Percentiles rank a stretch among this genome's conserved stretches.
These are phyloP conservation scores for Solanum peruvianum DNA, from an alignment of 257 asterid genomes.

Conservation along the genomic window DNA sequence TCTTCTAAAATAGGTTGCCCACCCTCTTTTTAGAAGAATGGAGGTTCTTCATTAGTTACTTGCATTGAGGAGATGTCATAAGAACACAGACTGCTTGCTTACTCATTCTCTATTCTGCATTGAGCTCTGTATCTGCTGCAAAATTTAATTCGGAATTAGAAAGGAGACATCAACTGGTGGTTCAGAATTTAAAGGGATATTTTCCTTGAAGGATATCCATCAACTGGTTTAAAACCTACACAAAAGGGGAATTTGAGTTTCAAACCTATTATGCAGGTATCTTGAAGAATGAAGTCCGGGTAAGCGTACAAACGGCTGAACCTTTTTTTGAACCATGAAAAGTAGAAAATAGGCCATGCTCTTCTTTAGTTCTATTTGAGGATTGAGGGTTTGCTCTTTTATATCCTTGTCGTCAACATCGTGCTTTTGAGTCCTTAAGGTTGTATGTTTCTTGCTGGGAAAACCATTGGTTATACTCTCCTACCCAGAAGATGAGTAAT, in stretches of 20 bases:
- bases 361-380: background rate
- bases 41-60: background rate
- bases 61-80: background rate
- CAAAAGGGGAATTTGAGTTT: background rate
- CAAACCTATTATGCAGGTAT: background rate
- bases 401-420: background rate
- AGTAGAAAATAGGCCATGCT: background rate
- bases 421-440: background rate
- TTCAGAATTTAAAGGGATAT: background rate
- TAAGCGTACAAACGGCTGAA: background rate
- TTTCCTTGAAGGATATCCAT: background rate
- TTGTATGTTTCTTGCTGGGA: background rate
- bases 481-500: background rate
- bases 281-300: background rate
- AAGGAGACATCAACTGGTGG: background rate
- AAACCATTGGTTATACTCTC: background rate
- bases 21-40: background rate
- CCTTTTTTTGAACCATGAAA: background rate
- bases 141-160: background rate
- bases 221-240: background rate
- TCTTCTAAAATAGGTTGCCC: background rate
- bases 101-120: background rate
- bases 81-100: background rate
- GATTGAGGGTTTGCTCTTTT: background rate
- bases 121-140: background rate